Conservation (phyloP, 2,329 filamentous ascomycete genomes). For the Penicillium brasilianum region DNA sequence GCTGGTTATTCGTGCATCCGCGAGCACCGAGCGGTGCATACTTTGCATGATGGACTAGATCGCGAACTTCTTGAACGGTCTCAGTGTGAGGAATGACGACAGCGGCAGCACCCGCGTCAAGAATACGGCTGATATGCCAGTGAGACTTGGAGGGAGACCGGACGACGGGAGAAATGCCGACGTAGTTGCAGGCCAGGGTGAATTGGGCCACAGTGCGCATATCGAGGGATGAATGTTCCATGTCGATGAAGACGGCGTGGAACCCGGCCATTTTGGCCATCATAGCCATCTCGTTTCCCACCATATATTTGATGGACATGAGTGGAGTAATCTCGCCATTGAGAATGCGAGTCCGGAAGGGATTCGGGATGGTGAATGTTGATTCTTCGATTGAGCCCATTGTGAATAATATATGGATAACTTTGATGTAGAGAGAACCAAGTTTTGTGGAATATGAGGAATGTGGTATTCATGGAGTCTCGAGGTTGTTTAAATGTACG, state of each 20-base stretch:
- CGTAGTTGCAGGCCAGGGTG: slow-evolving; percentile 46
- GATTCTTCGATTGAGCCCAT: slow-evolving; percentile 29
- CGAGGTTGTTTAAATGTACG: not conserved
- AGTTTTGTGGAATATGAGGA: not conserved
- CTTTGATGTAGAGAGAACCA: not conserved
- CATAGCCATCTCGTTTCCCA: slow-evolving; percentile 22
- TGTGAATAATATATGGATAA: not conserved
- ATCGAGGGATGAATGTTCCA: slow-evolving; percentile 52
- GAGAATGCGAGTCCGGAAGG: slow-evolving; percentile 37
- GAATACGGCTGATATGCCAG: slow-evolving; percentile 45
- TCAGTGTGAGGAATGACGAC: slow-evolving; percentile 52
- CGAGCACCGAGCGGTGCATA: slow-evolving; percentile 46
- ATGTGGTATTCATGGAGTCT: not conserved
- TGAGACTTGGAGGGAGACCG: slow-evolving; percentile 48
- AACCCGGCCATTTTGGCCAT: slow-evolving; percentile 45
- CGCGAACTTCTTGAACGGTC: slow-evolving; percentile 43
- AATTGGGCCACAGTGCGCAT: slow-evolving; percentile 46
- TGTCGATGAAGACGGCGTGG: slow-evolving; percentile 52
- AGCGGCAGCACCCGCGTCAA: slow-evolving; percentile 50
- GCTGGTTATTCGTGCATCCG: slow-evolving; percentile 44
- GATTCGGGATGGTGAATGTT: slow-evolving; percentile 31
- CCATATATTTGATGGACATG: slow-evolving; percentile 39
- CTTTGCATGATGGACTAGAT: slow-evolving; percentile 46
- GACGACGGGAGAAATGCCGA: slow-evolving; percentile 49
- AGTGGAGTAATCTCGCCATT: slow-evolving; percentile 37